These are phyloP conservation scores for Solanum bukasovii DNA, from an alignment of 257 asterid genomes.

Conservation along the genomic window DNA sequence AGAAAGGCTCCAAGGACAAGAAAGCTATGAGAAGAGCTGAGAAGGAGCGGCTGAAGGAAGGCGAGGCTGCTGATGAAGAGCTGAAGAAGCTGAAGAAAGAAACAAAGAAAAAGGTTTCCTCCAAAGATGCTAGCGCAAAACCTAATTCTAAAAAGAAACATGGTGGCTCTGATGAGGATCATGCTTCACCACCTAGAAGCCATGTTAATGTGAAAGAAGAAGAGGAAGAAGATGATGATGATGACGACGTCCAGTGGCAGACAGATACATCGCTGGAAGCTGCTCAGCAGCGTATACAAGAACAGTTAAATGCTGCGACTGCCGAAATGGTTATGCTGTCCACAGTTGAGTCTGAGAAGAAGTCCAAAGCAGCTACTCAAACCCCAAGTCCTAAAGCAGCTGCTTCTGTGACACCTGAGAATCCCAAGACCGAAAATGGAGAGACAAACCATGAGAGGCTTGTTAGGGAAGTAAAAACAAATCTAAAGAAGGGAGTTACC, in stretches of 20 bases:
- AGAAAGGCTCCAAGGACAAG: slow-evolving; percentile 17
- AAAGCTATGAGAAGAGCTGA: slow-evolving; percentile 21
- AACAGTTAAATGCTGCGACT: slow-evolving; percentile 12
- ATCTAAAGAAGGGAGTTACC: slow-evolving; percentile 11
- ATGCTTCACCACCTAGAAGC: neutral
- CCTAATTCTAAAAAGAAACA: slow-evolving; percentile 6
- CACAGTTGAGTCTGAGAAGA: slow-evolving; percentile 3
- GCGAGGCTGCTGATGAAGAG: slow-evolving; percentile 18
- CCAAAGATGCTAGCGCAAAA: neutral
- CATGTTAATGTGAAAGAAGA: neutral
- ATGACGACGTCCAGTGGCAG: slow-evolving; percentile 8
- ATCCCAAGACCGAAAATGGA: slow-evolving; percentile 11
- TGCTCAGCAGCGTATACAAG: slow-evolving; percentile 13
- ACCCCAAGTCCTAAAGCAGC: slow-evolving; percentile 6
- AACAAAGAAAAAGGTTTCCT: slow-evolving; percentile 4
- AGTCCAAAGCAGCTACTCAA: slow-evolving; percentile 9
- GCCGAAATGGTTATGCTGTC: slow-evolving; percentile 20
- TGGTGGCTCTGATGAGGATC: slow-evolving; percentile 2
- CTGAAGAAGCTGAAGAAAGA: slow-evolving; percentile 10
- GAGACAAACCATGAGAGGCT: slow-evolving; percentile 2
- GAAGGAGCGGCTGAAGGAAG: slow-evolving; percentile 17
- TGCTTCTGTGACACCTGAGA: neutral
- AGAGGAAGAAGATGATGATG: neutral
- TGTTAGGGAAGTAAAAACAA: slow-evolving; percentile 16
- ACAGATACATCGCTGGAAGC: slow-evolving; percentile 13